Evolutionary conservation across 1,139 yeast species (phyloP).

Genomic region (Meyerozyma elateridarum): DNA sequence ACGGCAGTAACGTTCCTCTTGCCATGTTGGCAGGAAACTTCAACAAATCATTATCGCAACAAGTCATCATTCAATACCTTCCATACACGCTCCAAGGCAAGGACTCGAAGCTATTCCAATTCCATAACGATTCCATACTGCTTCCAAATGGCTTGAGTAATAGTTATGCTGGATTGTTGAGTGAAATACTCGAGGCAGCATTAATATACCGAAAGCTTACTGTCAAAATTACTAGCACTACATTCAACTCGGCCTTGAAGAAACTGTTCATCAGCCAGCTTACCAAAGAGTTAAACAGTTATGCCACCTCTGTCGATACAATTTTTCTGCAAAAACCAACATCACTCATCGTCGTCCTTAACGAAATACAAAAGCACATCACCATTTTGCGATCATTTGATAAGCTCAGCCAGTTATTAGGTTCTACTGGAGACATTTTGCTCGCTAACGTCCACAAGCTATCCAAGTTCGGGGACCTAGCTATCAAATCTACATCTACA

Average conservation of each 20-base stretch:
- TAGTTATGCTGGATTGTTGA: slow-evolving; percentile 55
- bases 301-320: slow-evolving; percentile 51
- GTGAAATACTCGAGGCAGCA: slow-evolving; percentile 67
- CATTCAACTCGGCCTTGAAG: slow-evolving; percentile 47
- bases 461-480: slow-evolving; percentile 60
- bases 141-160: slow-evolving; percentile 54
- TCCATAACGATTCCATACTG: slow-evolving; percentile 30
- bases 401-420: slow-evolving; percentile 33
- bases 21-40: too few relatives aligned
- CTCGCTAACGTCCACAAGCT: slow-evolving; percentile 49
- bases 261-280: slow-evolving; percentile 62
- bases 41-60: slow-evolving; percentile 40
- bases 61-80: slow-evolving; percentile 50
- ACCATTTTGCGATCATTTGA: slow-evolving; percentile 54
- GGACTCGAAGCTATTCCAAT: slow-evolving; percentile 58
- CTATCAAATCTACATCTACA: slow-evolving; percentile 39
- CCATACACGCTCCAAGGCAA: slow-evolving; percentile 71
- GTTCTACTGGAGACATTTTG: slow-evolving; percentile 49
- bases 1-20: too few relatives aligned
- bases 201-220: slow-evolving; percentile 52
- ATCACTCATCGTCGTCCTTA: slow-evolving; percentile 38
- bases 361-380: slow-evolving; percentile 47
- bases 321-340: slow-evolving; percentile 37
- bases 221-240: slow-evolving; percentile 23
- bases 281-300: slow-evolving; percentile 47